phyloP scores from a whole-genome alignment of 2,329 filamentous ascomycete species.

The Verticillium dahliae region DNA sequence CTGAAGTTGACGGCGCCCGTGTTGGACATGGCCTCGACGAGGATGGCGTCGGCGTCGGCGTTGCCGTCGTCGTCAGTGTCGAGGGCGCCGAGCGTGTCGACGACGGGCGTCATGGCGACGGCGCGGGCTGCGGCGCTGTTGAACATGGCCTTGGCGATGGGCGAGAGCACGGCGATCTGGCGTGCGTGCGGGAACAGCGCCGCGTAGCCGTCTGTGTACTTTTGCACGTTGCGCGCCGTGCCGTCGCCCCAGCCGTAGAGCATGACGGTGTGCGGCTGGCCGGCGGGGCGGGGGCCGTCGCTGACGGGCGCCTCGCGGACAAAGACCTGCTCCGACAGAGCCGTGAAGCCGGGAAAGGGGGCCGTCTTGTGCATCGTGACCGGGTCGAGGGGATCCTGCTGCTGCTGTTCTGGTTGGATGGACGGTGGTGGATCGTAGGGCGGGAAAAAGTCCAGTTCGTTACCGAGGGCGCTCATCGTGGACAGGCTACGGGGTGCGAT shows the following conservation, averaged over 20 bases:
- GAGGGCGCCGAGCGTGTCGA: conserved; percentile 80
- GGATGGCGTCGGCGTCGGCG: conserved; percentile 85
- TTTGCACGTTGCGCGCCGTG: conserved; percentile 92
- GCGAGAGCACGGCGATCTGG: conserved; percentile 83
- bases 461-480: neutral
- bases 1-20: conserved; percentile 79
- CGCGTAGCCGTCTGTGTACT: conserved; percentile 77
- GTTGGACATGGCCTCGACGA: conserved; percentile 86
- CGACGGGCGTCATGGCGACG: conserved; percentile 75
- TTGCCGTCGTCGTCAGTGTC: conserved; percentile 92
- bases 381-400: neutral
- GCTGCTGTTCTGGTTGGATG: neutral
- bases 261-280: neutral
- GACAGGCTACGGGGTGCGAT: neutral
- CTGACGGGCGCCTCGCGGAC: neutral
- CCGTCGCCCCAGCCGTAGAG: conserved; percentile 53
- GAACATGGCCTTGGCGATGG: conserved; percentile 85
- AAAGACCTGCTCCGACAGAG: conserved; percentile 21
- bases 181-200: conserved; percentile 62
- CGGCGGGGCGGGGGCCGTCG: neutral
- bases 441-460: neutral
- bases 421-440: neutral
- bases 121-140: conserved; percentile 86
- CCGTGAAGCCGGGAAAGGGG: conserved; percentile 28
- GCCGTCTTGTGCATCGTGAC: neutral